A percentile compares a stretch with the other conserved stretches of the same genome.
Evolutionary conservation across 2,329 filamentous ascomycete species (phyloP).

Genomic region (Botrytis squamosa): DNA sequence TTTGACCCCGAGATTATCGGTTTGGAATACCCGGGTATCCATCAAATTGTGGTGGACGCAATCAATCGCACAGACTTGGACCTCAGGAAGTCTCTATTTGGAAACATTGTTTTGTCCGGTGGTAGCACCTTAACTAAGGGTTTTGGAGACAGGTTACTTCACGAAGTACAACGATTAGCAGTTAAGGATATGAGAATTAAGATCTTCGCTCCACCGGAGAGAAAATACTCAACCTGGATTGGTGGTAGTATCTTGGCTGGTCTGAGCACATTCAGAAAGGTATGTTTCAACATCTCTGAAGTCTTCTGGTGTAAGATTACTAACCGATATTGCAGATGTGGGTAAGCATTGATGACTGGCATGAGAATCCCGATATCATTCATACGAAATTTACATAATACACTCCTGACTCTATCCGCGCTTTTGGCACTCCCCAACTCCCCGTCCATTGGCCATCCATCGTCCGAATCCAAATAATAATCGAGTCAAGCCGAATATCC

Average conservation of each 20-base stretch:
- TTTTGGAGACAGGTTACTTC: slow-evolving; percentile 87
- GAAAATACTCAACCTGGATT: slow-evolving; percentile 99
- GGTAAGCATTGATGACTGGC: slow-evolving; percentile 99
- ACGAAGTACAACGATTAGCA: slow-evolving; percentile 88
- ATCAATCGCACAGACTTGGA: slow-evolving; percentile 96
- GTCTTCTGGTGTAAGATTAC: slow-evolving; percentile 23
- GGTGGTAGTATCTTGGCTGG: slow-evolving; percentile 96
- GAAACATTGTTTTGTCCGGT: slow-evolving; percentile 95
- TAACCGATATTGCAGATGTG: slow-evolving; percentile 71
- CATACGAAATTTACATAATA: slow-evolving; percentile 88
- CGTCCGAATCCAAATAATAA: slow-evolving; percentile 5
- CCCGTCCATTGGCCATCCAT: neutral
- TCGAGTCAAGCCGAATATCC: neutral
- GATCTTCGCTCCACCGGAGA: slow-evolving; percentile 95
- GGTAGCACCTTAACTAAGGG: slow-evolving; percentile 96
- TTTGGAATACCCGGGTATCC: slow-evolving; percentile 92
- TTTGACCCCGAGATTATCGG: slow-evolving; percentile 98
- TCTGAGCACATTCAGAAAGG: slow-evolving; percentile 97
- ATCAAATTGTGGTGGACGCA: slow-evolving; percentile 96
- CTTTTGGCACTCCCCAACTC: neutral
- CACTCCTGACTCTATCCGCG: neutral
- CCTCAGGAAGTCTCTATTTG: slow-evolving; percentile 87
- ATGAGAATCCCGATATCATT: slow-evolving; percentile 98
- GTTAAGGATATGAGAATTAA: slow-evolving; percentile 99
- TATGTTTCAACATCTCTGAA: slow-evolving; percentile 44